Evolutionary conservation across 164 flowering plant species (phyloP), one percentile per base, ranked within the genome.

Genomic region (Vitis amurensis): DNA sequence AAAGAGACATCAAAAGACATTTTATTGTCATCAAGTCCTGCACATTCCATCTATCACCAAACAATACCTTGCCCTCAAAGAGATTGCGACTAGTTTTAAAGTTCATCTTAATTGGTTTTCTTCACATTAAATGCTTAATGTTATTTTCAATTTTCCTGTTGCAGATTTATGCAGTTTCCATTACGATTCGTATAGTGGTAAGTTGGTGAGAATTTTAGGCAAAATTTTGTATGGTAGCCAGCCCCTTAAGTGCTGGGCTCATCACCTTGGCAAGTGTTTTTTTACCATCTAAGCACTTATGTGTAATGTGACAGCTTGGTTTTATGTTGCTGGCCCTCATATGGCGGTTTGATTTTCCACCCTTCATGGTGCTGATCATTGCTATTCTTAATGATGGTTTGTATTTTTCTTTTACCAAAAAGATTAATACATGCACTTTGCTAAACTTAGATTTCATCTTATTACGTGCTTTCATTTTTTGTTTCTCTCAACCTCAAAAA

Each of bases 111-210:
- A 37, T 37, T 0, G 44, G 44, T 37, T 37, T 37, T 37, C 44
- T 37, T 37, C 44, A 37, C 44, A 37, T 37, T 31, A 37, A 37
- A 37, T 37, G 2, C 44, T 37, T 37, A 37, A 37, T 37, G 4
- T 37, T 37, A 37, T 17, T 13, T 52, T 8, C 27, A 3, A 69
- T 73, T 64, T 52, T 69, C 56, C 70, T 72, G 59, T 63, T 77
- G 81, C 94, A 93, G 97, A 91, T 94, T 27, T 91, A 94, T 85
- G 97, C 97, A 9, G 97, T 94, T 74, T 94, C 98, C 55, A 91
- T 92, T 15, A 94, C 98, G n/a, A 89, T 94, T 47, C 96, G 94
- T 84, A 89, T 92, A 68, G 97, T 92, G 90, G 92, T 90, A 81
- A 79, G 91, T 77, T 50, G 44, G 44, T 37, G 44, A 7, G 44